A percentile compares a stretch with the other conserved stretches of the same genome.
Evolutionary conservation across 208 protist genomes (phyloP).

Genomic region (Strigomonas culicis): DNA sequence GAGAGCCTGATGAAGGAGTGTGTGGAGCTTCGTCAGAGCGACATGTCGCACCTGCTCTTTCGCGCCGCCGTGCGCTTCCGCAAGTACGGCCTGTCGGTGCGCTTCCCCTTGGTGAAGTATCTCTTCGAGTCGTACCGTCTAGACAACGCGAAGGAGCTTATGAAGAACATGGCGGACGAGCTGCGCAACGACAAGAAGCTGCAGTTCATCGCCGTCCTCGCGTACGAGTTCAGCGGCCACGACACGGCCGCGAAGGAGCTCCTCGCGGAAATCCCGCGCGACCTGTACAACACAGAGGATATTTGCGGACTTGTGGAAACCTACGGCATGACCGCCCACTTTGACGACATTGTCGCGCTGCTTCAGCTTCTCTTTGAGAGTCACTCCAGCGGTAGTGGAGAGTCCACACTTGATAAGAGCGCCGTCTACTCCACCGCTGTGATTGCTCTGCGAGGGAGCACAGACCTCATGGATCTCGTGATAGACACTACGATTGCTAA

Average conservation of each 20-base stretch:
- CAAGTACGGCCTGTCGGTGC: constrained; percentile 75
- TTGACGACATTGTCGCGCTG: constrained; percentile 40
- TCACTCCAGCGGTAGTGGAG: no score
- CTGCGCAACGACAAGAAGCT: constrained; percentile 47
- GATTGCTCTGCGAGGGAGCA: constrained; percentile 30
- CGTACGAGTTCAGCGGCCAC: constrained; percentile 63
- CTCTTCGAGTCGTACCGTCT: constrained; percentile 83
- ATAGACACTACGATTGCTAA: neutral
- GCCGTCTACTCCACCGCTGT: constrained; percentile 46
- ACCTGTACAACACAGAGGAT: constrained; percentile 41
- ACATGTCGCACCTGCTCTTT: constrained; percentile 91
- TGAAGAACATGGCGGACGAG: constrained; percentile 85
- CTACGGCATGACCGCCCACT: constrained; percentile 50
- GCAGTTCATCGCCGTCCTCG: constrained; percentile 58
- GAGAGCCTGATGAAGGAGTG: constrained; percentile 89
- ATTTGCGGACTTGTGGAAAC: constrained; percentile 71
- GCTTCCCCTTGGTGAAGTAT: constrained; percentile 57
- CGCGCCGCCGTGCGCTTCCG: constrained; percentile 86
- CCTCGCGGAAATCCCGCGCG: constrained; percentile 41
- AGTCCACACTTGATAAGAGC: neutral
- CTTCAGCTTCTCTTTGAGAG: neutral
- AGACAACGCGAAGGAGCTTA: constrained; percentile 76
- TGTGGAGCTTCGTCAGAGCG: constrained; percentile 81
- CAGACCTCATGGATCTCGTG: constrained; percentile 14
- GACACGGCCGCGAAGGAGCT: constrained; percentile 33